These are phyloP conservation scores for Cercospora zeina DNA, from an alignment of 2,329 filamentous ascomycete genomes.

Conservation along the genomic window DNA sequence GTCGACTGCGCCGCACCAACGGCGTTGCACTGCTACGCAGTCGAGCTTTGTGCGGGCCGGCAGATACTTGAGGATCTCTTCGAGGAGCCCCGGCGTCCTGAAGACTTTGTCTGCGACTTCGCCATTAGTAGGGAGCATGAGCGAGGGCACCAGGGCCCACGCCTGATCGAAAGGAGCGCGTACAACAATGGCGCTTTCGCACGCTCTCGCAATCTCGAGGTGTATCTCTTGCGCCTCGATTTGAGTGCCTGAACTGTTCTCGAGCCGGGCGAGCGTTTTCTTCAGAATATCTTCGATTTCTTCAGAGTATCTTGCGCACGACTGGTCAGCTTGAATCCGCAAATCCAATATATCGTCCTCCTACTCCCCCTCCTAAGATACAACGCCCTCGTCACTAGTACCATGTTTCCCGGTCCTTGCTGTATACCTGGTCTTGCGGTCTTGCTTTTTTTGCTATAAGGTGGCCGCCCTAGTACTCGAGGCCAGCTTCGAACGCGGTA, in stretches of 20 bases:
- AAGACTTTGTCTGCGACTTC: conserved; percentile 17
- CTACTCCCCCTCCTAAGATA: too few species aligned
- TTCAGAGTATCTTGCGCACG: too few species aligned
- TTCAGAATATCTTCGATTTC: too few species aligned
- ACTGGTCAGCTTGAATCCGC: too few species aligned
- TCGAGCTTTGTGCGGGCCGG: conserved; percentile 4
- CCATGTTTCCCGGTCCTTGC: too few species aligned
- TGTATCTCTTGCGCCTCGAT: background rate
- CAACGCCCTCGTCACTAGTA: too few species aligned
- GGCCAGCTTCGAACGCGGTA: too few species aligned
- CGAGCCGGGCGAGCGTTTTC: background rate
- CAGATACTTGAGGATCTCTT: conserved; percentile 13
- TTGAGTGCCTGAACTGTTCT: background rate
- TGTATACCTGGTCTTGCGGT: too few species aligned
- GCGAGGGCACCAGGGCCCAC: background rate
- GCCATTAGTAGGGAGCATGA: background rate
- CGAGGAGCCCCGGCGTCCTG: conserved; percentile 15
- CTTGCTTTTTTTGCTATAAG: too few species aligned
- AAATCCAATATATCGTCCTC: too few species aligned
- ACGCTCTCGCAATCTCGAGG: too few species aligned
- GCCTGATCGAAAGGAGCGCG: background rate
- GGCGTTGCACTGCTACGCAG: conserved; percentile 12
- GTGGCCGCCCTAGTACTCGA: too few species aligned
- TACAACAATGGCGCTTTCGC: background rate
- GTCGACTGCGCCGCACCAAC: conserved; percentile 1